Percentiles rank a stretch among this genome's conserved stretches.
Conservation (phyloP, 2,329 filamentous ascomycete genomes). For the Sporothrix inflata region DNA sequence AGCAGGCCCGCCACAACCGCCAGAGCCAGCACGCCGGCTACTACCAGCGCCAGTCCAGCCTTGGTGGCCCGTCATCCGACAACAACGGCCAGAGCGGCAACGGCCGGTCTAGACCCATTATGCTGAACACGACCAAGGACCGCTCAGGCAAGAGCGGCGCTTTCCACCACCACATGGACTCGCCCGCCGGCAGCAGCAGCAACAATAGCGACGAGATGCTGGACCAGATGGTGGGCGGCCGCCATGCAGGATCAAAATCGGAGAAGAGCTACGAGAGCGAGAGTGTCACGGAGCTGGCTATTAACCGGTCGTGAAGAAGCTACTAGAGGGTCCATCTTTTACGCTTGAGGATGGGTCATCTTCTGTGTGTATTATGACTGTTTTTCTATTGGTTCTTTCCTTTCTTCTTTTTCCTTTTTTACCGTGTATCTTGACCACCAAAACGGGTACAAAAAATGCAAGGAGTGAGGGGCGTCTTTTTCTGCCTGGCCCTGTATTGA, state of each 20-base stretch:
- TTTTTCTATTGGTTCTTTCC: not conserved
- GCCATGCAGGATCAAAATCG: conserved; percentile 29
- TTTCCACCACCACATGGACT: conserved; percentile 7
- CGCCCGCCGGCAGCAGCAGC: conserved; percentile 22
- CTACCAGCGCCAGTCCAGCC: conserved; percentile 27
- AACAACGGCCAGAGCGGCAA: not conserved
- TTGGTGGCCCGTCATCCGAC: not conserved
- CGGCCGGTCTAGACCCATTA: not conserved
- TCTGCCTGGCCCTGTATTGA: not conserved
- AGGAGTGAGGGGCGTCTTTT: not conserved
- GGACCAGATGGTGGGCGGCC: conserved; percentile 34
- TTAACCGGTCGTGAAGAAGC: conserved; percentile 5
- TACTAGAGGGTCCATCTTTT: not conserved
- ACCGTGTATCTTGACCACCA: not conserved
- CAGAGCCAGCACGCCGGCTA: conserved; percentile 16
- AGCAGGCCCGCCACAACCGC: conserved; percentile 33
- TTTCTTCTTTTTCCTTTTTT: not conserved
- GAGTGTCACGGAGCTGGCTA: conserved; percentile 55
- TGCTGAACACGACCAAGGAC: not conserved
- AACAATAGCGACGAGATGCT: conserved; percentile 32
- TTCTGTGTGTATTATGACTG: conserved; percentile 10
- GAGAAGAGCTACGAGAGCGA: conserved; percentile 52
- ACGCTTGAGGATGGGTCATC: not conserved
- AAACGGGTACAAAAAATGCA: not conserved
- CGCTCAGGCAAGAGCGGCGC: not conserved